Percentiles rank a stretch among this genome's conserved stretches.
Evolutionary conservation across 768 basidiomycete genomes (phyloP).

Genomic region (Rhodosporidiobolus odoratus): DNA sequence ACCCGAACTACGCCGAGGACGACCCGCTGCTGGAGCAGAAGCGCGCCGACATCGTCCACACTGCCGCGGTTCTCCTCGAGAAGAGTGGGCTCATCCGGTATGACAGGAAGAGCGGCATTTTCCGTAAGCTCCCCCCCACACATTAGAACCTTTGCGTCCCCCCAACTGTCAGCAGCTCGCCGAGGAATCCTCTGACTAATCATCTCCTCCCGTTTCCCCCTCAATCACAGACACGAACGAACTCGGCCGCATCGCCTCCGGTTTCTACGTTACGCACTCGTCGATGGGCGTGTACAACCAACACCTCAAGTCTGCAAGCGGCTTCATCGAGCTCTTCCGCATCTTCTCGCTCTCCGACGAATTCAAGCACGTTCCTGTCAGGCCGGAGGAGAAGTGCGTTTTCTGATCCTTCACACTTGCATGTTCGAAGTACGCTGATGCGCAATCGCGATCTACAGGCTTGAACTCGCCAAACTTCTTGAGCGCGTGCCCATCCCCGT

Average conservation of each 20-base stretch:
- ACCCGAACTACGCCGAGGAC: slow-evolving; percentile 83
- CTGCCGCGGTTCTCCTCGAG: slow-evolving; percentile 85
- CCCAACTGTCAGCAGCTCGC: not conserved
- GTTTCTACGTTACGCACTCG: slow-evolving; percentile 90
- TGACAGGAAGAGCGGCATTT: slow-evolving; percentile 75
- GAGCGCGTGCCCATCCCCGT: slow-evolving; percentile 96
- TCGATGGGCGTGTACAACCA: slow-evolving; percentile 97
- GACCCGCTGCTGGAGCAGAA: slow-evolving; percentile 80
- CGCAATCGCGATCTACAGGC: slow-evolving; percentile 58
- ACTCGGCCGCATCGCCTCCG: slow-evolving; percentile 85
- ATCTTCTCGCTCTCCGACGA: slow-evolving; percentile 94
- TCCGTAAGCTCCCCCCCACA: slow-evolving; percentile 50
- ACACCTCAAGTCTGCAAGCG: slow-evolving; percentile 68
- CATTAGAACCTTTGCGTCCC: not conserved
- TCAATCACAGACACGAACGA: slow-evolving; percentile 63
- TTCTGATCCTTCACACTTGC: not conserved
- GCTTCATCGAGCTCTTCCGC: slow-evolving; percentile 81
- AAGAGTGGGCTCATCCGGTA: slow-evolving; percentile 93
- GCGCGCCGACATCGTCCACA: slow-evolving; percentile 79
- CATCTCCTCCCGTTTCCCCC: not conserved
- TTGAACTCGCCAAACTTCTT: slow-evolving; percentile 79
- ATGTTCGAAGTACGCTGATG: not conserved
- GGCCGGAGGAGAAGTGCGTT: slow-evolving; percentile 55
- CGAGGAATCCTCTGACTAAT: not conserved
- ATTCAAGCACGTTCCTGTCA: slow-evolving; percentile 78